Base-by-base conservation (phyloP, 2,329 filamentous ascomycete species). In the Cladophialophora bantiana region DNA sequence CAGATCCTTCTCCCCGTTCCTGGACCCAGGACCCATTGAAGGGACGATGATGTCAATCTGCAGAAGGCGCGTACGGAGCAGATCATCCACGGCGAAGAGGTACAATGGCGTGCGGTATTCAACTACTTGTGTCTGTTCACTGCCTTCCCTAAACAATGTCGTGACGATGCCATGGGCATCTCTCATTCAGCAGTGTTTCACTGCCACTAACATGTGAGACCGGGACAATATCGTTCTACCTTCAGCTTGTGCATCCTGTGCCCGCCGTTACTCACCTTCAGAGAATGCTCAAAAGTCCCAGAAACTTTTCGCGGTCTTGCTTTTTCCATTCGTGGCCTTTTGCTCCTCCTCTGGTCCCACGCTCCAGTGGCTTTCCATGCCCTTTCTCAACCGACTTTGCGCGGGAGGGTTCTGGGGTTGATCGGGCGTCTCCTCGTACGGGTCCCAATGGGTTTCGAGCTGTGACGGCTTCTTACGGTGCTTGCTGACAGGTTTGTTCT, bases 381-480 rank as follows among this genome's bases (percentile, higher is more conserved):
- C 68, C 40, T 73, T 71, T 40, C 66, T 67, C 54, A 65, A 50
- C 34, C 60, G 58, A 48, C 18, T 32, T 26, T 68, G 64, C 13
- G 31, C 40, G 2, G 67, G 45, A 2, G 73, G 70, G 50, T 68
- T 72, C 59, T 75, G 74, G 53, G 69, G 71, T 7, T 76, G 73
- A 61, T 77, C 73, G 5, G 78, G 76, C 18, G 75, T 75, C 36
- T 76, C 74, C 57, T 82, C 80, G 55, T 78, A 78, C 7, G 75
- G 73, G 56, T 80, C 79, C 83, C 83, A 85, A n/a, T 78, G 77
- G 55, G 89, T 81, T 73, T 90, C 86, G 83, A 87, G 89, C 78
- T 90, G 89, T 61, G 91, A 86, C 2, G 85, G 89, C 80, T 92
- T 92, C 77, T 86, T 84, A 70, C 86, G 87, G 69, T 88, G 86